Evolutionary conservation across 768 basidiomycete species (phyloP).

Genomic region (Scleroderma bovista): DNA sequence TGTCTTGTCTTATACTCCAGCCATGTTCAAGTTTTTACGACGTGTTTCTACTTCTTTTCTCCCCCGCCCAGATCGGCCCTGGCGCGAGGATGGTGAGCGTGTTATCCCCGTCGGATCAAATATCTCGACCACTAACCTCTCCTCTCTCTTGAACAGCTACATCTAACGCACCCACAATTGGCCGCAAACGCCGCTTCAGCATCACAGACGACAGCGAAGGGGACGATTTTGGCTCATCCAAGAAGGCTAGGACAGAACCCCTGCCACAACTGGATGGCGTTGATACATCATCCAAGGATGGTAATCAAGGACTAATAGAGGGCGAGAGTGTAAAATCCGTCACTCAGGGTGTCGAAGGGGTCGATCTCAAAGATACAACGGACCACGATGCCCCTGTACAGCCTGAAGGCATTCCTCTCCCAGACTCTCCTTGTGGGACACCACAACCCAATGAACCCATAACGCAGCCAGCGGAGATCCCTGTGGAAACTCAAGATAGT

Average conservation of each 20-base stretch:
- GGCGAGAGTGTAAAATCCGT: slow-evolving; percentile 62
- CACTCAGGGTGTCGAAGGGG: slow-evolving; percentile 63
- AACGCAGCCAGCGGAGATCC: neutral
- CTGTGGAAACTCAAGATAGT: slow-evolving; percentile 6
- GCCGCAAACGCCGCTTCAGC: slow-evolving; percentile 62
- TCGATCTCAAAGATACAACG: slow-evolving; percentile 48
- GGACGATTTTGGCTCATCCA: slow-evolving; percentile 28
- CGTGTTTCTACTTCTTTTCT: slow-evolving; percentile 67
- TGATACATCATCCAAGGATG: neutral
- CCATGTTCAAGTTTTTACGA: slow-evolving; percentile 64
- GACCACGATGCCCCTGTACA: slow-evolving; percentile 8
- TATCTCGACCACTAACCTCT: slow-evolving; percentile 2
- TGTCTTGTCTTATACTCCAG: neutral
- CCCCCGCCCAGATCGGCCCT: slow-evolving; percentile 67
- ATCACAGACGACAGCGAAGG: slow-evolving; percentile 36
- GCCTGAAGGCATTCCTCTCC: slow-evolving; percentile 34
- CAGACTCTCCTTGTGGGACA: slow-evolving; percentile 31
- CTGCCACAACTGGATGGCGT: slow-evolving; percentile 17
- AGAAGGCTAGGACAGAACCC: slow-evolving; percentile 39
- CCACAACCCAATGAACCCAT: slow-evolving; percentile 16
- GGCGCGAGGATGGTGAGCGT: slow-evolving; percentile 69
- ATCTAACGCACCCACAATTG: slow-evolving; percentile 66
- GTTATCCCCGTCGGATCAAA: slow-evolving; percentile 9
- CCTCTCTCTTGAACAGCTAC: slow-evolving; percentile 45
- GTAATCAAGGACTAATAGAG: slow-evolving; percentile 8